phyloP scores from a whole-genome alignment of 768 basidiomycete species.

The Tricholomella constricta region DNA sequence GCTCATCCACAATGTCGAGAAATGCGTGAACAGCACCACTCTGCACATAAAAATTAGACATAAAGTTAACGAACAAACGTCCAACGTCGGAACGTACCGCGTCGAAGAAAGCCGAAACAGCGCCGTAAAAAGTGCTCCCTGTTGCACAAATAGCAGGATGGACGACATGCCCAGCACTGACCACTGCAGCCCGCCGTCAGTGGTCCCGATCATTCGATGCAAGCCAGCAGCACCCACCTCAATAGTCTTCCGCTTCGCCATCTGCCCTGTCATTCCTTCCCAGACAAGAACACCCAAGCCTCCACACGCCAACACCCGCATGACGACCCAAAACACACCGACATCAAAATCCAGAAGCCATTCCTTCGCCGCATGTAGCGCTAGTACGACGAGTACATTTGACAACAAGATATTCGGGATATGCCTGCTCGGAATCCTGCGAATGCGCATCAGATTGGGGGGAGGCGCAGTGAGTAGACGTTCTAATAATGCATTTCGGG shows the following conservation, averaged over 20 bases:
- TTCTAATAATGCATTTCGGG: background rate
- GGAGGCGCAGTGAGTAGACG: conserved; percentile 10
- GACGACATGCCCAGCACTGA: conserved; percentile 69
- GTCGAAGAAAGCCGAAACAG: conserved; percentile 67
- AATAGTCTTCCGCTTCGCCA: conserved; percentile 53
- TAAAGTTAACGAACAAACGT: background rate
- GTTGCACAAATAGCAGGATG: conserved; percentile 66
- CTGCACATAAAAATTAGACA: conserved; percentile 37
- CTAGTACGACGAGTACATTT: conserved; percentile 63
- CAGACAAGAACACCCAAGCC: conserved; percentile 65
- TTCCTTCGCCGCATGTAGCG: conserved; percentile 66
- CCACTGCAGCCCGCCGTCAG: conserved; percentile 49
- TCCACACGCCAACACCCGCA: conserved; percentile 72
- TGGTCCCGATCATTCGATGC: conserved; percentile 8
- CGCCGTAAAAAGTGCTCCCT: conserved; percentile 66
- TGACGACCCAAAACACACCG: conserved; percentile 75
- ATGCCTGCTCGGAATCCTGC: conserved; percentile 56
- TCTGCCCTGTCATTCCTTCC: conserved; percentile 56
- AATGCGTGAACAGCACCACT: conserved; percentile 69
- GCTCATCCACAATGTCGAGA: conserved; percentile 67
- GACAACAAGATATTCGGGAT: conserved; percentile 60
- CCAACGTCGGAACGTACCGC: conserved; percentile 48
- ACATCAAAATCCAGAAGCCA: conserved; percentile 66
- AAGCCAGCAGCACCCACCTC: conserved; percentile 48
- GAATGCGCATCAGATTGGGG: conserved; percentile 19